Base-by-base conservation (phyloP, 192 early-diverging fungal genomes). In the Rhizophlyctis rosea region DNA sequence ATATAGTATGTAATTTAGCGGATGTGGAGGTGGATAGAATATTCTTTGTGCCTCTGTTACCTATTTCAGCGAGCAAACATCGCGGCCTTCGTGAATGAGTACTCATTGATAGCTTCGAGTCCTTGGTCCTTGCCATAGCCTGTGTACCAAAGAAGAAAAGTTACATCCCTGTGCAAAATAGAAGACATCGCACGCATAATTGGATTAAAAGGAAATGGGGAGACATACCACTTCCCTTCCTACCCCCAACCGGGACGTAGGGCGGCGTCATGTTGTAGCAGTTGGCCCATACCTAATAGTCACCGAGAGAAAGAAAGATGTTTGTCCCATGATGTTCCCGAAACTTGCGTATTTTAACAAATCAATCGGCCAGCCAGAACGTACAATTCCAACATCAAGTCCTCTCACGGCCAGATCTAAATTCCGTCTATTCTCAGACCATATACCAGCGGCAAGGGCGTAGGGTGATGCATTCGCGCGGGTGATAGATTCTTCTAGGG, bases 361-460 rank as follows among this genome's bases (percentile, higher is more conserved):
- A 7, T 18, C 9, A 44, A 44, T 7, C 39, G 39, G 39, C 9
- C 39, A 44, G 7, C 9, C 9, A 44, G 18, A 44, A 44, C 39
- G 9, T 44, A 44, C 39, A 7, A 44, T 44, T 18, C 39, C 39
- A 18, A 18, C 39, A 13, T 18, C 18, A 18, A 44, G 9, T 44
- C 9, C 39, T 13, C 9, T 44, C 9, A 44, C 39, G 7, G 39
- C 39, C 39, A 13, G 7, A 7, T 44, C 39, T 13, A 44, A 13
- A 18, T 7, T 44, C 18, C 39, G 39, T 13, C 9, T 24, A 28
- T 62, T 21, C 32, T 82, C 78, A 63, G 87, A 90, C 68, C 79
- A 90, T 66, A 94, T 88, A 71, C 90, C 92, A 4, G 86, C 90
- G 0, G 92, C 88, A 54, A 95, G 73, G 0, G 92, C 93, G 18